Base-by-base conservation (phyloP, 2,329 filamentous ascomycete genomes). In the Teratosphaeria viscida region DNA sequence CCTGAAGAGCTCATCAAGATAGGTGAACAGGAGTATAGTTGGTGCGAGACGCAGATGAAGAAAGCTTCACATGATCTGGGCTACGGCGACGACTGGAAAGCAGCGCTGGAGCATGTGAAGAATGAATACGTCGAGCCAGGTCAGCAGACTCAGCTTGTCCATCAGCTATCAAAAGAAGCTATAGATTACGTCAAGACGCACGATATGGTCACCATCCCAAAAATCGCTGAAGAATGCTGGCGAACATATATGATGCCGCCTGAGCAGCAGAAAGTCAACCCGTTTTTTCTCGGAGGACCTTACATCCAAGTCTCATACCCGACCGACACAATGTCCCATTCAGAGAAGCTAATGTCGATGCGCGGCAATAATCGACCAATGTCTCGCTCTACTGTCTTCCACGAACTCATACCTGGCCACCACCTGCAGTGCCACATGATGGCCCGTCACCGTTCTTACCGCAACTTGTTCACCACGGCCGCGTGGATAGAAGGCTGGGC, bases 401-500 rank as follows among this genome's bases (percentile, higher is more conserved):
- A 85, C 67, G 82, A 85, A 68, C 78, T 85, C 69, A 80, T 85
- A 14, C 82, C 82, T 0, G 82, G 82, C 0, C 82, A 84, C 62
- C 76, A 82, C 57, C 72, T 84, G 32, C 82, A 85, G 66, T 69
- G 78, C 16, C 78, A 79, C 68, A 74, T 80, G 65, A 77, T 75
- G 16, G 69, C 72, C 14, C 76, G 82, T 6, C 68, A 77, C 60
- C 75, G 75, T 19, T 75, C 77, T 2, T 81, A 85, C 67, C 77
- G 82, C 5, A 68, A 69, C 23, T 65, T 84, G 6, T 85, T 85
- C 68, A 69, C 73, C 34, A 85, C 82, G 0, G 80, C 82, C 0
- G 85, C 85, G 65, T 84, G 77, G 72, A 77, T 82, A 43, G 83
- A 85, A 68, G 82, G 82, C 19, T 85, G 82, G 82, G 79, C 82